These are phyloP conservation scores for Fragosphaeria purpurea DNA, from an alignment of 2,329 filamentous ascomycete species.

Conservation along the genomic window DNA sequence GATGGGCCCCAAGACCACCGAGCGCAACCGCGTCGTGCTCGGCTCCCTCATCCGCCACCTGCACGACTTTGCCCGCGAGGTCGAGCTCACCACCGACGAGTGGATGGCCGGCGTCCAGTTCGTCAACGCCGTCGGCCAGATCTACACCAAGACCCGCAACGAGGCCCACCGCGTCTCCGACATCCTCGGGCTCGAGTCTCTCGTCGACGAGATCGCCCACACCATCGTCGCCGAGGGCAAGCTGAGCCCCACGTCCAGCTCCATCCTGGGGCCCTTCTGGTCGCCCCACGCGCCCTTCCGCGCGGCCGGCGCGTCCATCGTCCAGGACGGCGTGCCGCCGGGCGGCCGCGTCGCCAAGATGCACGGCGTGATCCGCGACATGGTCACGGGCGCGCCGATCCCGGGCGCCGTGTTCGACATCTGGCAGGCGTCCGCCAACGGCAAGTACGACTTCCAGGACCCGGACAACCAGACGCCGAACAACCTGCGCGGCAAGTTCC, in stretches of 20 bases:
- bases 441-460: constrained; percentile 57
- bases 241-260: constrained; percentile 56
- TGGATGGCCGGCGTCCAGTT: constrained; percentile 54
- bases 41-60: constrained; percentile 60
- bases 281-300: constrained; percentile 59
- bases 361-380: constrained; percentile 50
- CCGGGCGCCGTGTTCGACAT: constrained; percentile 59
- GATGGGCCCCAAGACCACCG: constrained; percentile 60
- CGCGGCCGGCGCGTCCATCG: constrained; percentile 60
- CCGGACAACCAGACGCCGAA: constrained; percentile 50
- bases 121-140: constrained; percentile 61
- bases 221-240: constrained; percentile 41
- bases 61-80: constrained; percentile 73
- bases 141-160: constrained; percentile 58
- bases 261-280: constrained; percentile 82
- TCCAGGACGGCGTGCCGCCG: constrained; percentile 37
- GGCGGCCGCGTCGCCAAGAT: constrained; percentile 48
- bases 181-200: constrained; percentile 63
- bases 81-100: constrained; percentile 69
- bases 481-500: constrained; percentile 58
- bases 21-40: constrained; percentile 57
- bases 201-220: constrained; percentile 75
- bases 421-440: constrained; percentile 68
- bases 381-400: constrained; percentile 53
- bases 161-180: constrained; percentile 66